Base-by-base conservation (phyloP, 257 asterid genomes). In the Solanum tarijense region DNA sequence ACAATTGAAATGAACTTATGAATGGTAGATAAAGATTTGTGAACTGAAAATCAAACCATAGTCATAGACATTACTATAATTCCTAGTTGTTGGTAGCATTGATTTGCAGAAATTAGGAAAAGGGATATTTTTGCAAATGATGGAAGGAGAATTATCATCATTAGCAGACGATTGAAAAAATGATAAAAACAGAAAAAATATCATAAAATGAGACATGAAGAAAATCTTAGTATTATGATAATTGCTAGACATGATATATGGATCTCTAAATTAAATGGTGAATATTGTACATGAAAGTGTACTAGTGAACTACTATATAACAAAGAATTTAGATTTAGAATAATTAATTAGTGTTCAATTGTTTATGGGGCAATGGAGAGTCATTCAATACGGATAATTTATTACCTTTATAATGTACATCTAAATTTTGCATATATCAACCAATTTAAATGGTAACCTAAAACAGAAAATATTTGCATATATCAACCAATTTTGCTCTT, bases 51-150 rank as follows among this genome's bases (percentile, higher is more conserved):
- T 55, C 65, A 10, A 10, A 55, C 65, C 65, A 55, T 55, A 55
- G 23, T 88, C 92, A 9, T 83, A 35, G 29, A 88, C 4, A 75
- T 84, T 76, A n/a, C 9, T 74, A 62, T 91, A 89, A 27, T 3
- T 34, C 68, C 21, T 2, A 2, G 86, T 79, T 78, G 8, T 43
- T 27, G 84, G 90, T 6, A 87, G 7, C 5, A 35, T 36, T 9
- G 83, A 78, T 58, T 83, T 83, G 60, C 90, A 91, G 55, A 89
- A 89, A 2, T 36, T 38, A 10, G 91, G 89, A 29, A 75, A n/a
- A 3, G 58, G 89, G 31, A 92, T 91, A 16, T 21, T 9, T 29
- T 79, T 79, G 88, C 89, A 52, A 35, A 91, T 89, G 18, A 86
- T 83, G 69, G 78, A 79, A 43, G 38, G 39, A 27, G 84, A 43